Base-by-base conservation (phyloP, 2,329 filamentous ascomycete species). In the Apiospora marii region DNA sequence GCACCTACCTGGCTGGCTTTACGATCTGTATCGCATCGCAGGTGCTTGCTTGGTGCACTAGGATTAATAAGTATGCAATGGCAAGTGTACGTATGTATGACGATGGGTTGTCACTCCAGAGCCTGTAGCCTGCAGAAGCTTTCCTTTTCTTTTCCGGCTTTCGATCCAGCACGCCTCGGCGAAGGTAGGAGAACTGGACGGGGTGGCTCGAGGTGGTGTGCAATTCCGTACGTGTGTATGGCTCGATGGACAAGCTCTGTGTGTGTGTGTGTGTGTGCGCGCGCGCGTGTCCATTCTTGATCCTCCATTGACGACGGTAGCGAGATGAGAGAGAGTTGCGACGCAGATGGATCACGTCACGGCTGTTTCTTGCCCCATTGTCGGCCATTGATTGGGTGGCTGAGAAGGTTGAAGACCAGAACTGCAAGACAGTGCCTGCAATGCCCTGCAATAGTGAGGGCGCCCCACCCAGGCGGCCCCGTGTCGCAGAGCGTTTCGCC, bases 401-500 rank as follows among this genome's bases (percentile, higher is more conserved):
- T 37, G 27, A 30, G 37, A 41, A 22, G 30, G 30, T 58, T 14
- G 51, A 30, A 58, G 24, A 30, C 24, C 1, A 22, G 2, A 27
- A 22, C 34, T 27, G 2, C 13, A 24, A 37, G 34, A 7, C 8
- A 10, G 37, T 41, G 27, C 27, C 37, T 46, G 14, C 44, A 16
- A 16, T 30, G 7, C 19, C 58, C 58, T 64, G 58, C 19, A 34
- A 22, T 64, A 34, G 22, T 41, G 58, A 64, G 1, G 53, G 22
- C 3, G 30, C 58, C 58, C 67, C 67, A 44, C 68, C 68, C 48
- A 22, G n/a, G 49, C 68, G 24, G 22, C 46, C 48, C 51, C 70
- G 70, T 72, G 68, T 73, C 72, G 70, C 70, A 73, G 27, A 37
- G 27, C 37, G 72, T 73, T 73, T 73, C 72, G 72, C 46, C 72